phyloP scores from a whole-genome alignment of 1,284 basidiomycete genomes.

The Puccinia hordei region DNA sequence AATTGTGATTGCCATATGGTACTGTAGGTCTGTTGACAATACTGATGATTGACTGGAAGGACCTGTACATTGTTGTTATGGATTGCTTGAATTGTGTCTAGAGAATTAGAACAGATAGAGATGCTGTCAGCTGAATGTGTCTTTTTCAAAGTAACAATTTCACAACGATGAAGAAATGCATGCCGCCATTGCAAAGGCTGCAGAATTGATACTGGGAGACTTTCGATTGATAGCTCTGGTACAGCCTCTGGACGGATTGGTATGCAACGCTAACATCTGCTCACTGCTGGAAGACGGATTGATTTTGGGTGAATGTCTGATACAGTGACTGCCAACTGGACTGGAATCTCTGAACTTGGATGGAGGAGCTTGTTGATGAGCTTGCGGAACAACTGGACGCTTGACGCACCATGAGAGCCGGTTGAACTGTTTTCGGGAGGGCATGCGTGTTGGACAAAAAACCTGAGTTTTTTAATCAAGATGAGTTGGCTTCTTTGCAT shows the following conservation, averaged over 20 bases:
- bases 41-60: conserved; percentile 6
- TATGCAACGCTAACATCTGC: not conserved
- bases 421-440: not conserved
- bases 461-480: not conserved
- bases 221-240: conserved; percentile 1
- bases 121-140: not conserved
- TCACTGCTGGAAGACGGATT: conserved; percentile 7
- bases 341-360: too few species aligned
- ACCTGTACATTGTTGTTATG: not conserved
- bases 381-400: not conserved
- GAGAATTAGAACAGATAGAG: not conserved
- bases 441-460: not conserved
- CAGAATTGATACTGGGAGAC: not conserved
- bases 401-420: not conserved
- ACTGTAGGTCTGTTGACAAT: not conserved
- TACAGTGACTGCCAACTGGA: not conserved
- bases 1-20: not conserved
- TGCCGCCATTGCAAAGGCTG: not conserved
- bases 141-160: not conserved
- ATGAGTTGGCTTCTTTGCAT: too few species aligned
- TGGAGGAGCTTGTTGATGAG: not conserved
- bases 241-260: conserved; percentile 12
- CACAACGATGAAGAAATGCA: not conserved
- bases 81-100: conserved; percentile 19
- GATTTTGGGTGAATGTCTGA: not conserved